Percentiles rank a stretch among this genome's conserved stretches.
Conservation (phyloP, 108 stramenopile species). For the Cyclostephanos tholiformis region DNA sequence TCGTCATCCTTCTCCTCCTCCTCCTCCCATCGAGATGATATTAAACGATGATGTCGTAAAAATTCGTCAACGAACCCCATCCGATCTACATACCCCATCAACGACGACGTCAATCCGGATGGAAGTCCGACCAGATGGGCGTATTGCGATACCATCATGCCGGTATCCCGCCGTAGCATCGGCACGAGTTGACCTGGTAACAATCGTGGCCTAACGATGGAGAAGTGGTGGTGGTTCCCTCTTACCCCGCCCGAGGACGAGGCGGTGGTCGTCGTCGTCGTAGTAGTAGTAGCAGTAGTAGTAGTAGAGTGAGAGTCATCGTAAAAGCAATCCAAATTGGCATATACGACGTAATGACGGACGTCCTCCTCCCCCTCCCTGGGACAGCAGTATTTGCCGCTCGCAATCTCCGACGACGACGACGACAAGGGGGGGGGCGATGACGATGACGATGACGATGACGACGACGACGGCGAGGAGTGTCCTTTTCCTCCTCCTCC, state of each 20-base stretch:
- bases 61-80: constrained; percentile 15
- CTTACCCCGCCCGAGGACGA: too few species aligned
- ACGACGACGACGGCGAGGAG: not conserved
- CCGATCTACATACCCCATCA: constrained; percentile 42
- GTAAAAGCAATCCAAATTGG: not conserved
- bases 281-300: not conserved
- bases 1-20: not conserved
- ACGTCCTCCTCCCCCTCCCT: not conserved
- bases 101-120: not conserved
- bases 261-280: too few species aligned
- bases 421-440: not conserved
- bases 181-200: not conserved
- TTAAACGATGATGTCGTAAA: not conserved
- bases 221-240: too few species aligned
- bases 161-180: not conserved
- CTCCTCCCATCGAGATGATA: not conserved
- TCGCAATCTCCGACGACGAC: not conserved
- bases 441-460: not conserved
- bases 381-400: not conserved
- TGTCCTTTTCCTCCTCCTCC: too few species aligned
- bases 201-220: not conserved
- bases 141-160: not conserved
- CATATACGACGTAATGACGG: not conserved
- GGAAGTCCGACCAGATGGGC: constrained; percentile 38
- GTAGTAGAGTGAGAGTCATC: not conserved